Evolutionary conservation across 345 rosid species (phyloP).

Genomic region (Bruguiera sexangula): DNA sequence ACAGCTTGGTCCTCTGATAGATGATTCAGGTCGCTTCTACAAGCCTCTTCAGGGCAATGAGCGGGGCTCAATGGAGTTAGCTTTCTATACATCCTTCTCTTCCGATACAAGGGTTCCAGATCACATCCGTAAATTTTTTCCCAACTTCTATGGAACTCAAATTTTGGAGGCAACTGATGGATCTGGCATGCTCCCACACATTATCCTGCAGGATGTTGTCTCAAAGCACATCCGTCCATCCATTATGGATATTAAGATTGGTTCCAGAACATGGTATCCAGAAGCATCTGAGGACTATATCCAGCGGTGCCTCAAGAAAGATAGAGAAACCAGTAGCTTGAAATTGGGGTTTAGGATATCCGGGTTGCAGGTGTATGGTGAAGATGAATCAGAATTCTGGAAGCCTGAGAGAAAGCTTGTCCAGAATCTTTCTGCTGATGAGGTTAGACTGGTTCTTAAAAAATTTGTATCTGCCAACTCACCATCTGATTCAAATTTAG

Average conservation of each 20-base stretch:
- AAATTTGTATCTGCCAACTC: constrained; percentile 78
- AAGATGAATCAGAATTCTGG: constrained; percentile 52
- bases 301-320: constrained; percentile 61
- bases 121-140: constrained; percentile 66
- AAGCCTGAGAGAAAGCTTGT: constrained; percentile 58
- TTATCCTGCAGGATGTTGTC: constrained; percentile 64
- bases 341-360: constrained; percentile 74
- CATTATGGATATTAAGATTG: constrained; percentile 82
- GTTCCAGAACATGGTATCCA: constrained; percentile 96
- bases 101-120: constrained; percentile 56
- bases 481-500: constrained; percentile 22
- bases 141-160: constrained; percentile 64
- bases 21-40: constrained; percentile 79
- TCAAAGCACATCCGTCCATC: constrained; percentile 44
- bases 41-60: constrained; percentile 75
- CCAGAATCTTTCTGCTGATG: constrained; percentile 38
- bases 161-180: constrained; percentile 77
- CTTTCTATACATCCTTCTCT: constrained; percentile 67
- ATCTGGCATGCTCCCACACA: constrained; percentile 54
- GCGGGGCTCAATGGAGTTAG: constrained; percentile 67
- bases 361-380: constrained; percentile 55
- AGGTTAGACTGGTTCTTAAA: constrained; percentile 50
- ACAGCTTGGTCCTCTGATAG: constrained; percentile 71
- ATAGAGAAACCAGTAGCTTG: constrained; percentile 45
- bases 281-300: constrained; percentile 69